phyloP scores from a whole-genome alignment of 2,329 filamentous ascomycete genomes.

The Pseudocercospora eumusae region DNA sequence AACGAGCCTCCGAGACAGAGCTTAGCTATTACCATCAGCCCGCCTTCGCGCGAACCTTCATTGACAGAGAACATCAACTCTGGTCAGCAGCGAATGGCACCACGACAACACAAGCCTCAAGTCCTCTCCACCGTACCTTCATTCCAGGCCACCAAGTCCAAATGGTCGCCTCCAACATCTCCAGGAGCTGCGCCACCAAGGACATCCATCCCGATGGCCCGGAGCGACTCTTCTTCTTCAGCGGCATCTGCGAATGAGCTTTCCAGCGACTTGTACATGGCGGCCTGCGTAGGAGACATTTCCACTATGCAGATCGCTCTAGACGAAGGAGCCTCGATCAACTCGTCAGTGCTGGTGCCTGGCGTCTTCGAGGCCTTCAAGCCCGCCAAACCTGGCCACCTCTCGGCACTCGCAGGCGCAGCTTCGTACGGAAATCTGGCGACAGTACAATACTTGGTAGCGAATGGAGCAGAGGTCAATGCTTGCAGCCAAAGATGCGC shows the following conservation, averaged over 20 bases:
- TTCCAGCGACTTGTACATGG: conserved; percentile 33
- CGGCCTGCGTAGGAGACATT: conserved; percentile 37
- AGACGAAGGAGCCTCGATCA: conserved; percentile 34
- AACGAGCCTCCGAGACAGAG: conserved; percentile 15
- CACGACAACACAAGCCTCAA: conserved; percentile 24
- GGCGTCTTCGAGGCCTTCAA: conserved; percentile 39
- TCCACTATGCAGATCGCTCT: conserved; percentile 33
- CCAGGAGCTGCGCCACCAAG: conserved; percentile 34
- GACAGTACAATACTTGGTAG: conserved; percentile 34
- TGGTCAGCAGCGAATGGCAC: conserved; percentile 19
- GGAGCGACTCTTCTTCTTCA: conserved; percentile 23
- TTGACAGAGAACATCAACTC: conserved; percentile 18
- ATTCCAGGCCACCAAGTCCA: conserved; percentile 34
- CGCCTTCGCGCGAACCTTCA: background rate
- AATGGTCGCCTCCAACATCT: conserved; percentile 39
- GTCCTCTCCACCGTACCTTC: conserved; percentile 28
- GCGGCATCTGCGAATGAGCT: conserved; percentile 21
- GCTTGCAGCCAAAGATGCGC: conserved; percentile 33
- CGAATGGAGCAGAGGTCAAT: conserved; percentile 36
- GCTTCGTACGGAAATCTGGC: conserved; percentile 34
- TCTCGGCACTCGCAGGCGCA: conserved; percentile 40
- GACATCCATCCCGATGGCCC: conserved; percentile 20
- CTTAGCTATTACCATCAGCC: background rate
- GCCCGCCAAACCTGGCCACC: conserved; percentile 38
- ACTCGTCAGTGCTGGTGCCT: conserved; percentile 32